Percentiles rank a stretch among this genome's conserved stretches.
Conservation (phyloP, 345 rosid species). For the Theobroma cacao region DNA sequence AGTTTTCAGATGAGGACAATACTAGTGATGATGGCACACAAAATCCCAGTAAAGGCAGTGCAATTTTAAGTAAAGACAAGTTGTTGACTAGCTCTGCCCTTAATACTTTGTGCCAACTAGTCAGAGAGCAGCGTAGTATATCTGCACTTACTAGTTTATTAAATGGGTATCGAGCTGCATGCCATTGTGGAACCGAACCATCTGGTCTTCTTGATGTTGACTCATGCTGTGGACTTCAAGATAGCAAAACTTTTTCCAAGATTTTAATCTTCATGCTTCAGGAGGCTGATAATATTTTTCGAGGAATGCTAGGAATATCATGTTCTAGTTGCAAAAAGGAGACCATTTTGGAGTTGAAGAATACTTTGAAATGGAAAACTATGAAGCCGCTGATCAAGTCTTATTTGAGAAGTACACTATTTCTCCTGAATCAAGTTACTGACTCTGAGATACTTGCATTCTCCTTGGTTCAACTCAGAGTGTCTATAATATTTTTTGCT, state of each 20-base stretch:
- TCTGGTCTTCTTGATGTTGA: constrained; percentile 23
- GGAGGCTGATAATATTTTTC: constrained; percentile 64
- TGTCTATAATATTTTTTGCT: constrained; percentile 52
- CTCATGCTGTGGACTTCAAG: constrained; percentile 25
- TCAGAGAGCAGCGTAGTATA: constrained; percentile 50
- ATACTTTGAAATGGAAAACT: constrained; percentile 64
- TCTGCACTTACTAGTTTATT: constrained; percentile 57
- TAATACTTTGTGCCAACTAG: constrained; percentile 43
- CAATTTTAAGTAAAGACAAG: constrained; percentile 26
- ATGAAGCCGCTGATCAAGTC: constrained; percentile 70
- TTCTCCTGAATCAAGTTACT: constrained; percentile 60
- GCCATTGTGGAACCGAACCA: constrained; percentile 65
- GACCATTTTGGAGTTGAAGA: constrained; percentile 60
- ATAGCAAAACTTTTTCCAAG: constrained; percentile 47
- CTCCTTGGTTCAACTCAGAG: constrained; percentile 54
- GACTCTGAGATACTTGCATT: constrained; percentile 63
- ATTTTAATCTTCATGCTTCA: constrained; percentile 58
- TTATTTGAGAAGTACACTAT: constrained; percentile 68
- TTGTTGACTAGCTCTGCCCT: constrained; percentile 47
- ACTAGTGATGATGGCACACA: constrained; percentile 33
- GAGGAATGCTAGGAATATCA: constrained; percentile 60
- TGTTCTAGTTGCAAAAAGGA: constrained; percentile 49
- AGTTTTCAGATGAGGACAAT: constrained; percentile 52
- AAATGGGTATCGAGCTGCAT: constrained; percentile 80
- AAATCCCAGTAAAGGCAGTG: constrained; percentile 29